Conservation (phyloP, 306 rosid genomes). For the Spatholobus suberectus region DNA sequence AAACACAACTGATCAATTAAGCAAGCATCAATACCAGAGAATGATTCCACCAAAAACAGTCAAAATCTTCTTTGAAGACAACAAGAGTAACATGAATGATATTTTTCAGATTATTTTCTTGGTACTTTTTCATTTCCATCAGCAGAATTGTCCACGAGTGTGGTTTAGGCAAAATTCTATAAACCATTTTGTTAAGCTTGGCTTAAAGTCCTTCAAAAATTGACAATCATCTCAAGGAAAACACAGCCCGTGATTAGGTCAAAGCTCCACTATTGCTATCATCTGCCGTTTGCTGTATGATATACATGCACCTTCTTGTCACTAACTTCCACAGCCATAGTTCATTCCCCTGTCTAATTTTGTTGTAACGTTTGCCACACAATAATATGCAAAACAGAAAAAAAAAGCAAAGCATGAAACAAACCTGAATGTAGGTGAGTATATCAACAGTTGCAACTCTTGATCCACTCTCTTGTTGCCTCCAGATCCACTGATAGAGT, state of each 20-base stretch:
- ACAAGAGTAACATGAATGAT: neutral
- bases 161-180: neutral
- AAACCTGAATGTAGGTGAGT: constrained; percentile 77
- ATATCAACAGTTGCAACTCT: constrained; percentile 70
- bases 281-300: neutral
- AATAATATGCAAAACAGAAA: neutral
- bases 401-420: neutral
- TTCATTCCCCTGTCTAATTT: neutral
- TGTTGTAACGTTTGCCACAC: neutral
- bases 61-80: neutral
- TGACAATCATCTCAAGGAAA: neutral
- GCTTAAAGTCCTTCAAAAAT: neutral
- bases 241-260: neutral
- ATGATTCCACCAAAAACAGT: neutral
- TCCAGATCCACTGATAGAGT: constrained; percentile 79
- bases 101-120: neutral
- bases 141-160: neutral
- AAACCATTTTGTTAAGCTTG: neutral
- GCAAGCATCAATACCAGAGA: neutral
- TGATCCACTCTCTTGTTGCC: constrained; percentile 86
- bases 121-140: neutral
- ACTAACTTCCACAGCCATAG: neutral
- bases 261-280: neutral
- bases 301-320: neutral
- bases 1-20: constrained; percentile 8